These are phyloP conservation scores for Umbelopsis sp. DNA, from an alignment of 192 early-diverging fungal species.

Conservation along the genomic window DNA sequence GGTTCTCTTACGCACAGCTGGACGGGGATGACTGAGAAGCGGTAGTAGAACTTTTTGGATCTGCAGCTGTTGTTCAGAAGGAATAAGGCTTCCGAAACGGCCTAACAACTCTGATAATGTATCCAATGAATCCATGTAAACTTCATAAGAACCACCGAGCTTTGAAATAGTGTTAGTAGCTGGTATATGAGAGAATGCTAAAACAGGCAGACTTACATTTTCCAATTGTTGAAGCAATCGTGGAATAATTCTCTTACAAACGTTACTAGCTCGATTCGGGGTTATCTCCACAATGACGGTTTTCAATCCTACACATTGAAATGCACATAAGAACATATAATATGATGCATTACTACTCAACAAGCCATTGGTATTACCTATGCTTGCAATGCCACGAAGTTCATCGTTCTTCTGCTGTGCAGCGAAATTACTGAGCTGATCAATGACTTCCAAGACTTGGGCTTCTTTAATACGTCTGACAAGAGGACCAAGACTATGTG, in stretches of 20 bases:
- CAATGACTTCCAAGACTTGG: slow-evolving; percentile 68
- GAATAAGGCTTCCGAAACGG: slow-evolving; percentile 67
- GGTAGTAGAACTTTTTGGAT: slow-evolving; percentile 69
- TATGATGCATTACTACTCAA: background rate
- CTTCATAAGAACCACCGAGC: slow-evolving; percentile 51
- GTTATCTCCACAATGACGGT: slow-evolving; percentile 78
- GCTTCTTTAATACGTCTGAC: slow-evolving; percentile 72
- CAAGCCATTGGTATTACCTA: slow-evolving; percentile 51
- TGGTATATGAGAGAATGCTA: background rate
- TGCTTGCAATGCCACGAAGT: slow-evolving; percentile 80
- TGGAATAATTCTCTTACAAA: slow-evolving; percentile 69
- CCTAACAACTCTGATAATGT: slow-evolving; percentile 70
- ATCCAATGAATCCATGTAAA: slow-evolving; percentile 74
- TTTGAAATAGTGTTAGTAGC: slow-evolving; percentile 20
- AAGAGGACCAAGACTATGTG: slow-evolving; percentile 70
- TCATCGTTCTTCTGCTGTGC: slow-evolving; percentile 63
- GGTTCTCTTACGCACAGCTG: slow-evolving; percentile 80
- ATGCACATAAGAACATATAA: background rate
- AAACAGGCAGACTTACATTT: slow-evolving; percentile 45
- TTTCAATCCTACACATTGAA: slow-evolving; percentile 50
- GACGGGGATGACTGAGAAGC: slow-evolving; percentile 66
- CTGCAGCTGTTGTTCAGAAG: slow-evolving; percentile 48
- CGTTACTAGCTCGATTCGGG: slow-evolving; percentile 44
- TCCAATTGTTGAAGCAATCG: slow-evolving; percentile 64
- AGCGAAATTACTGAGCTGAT: slow-evolving; percentile 65